Percentiles rank a stretch among this genome's conserved stretches.
Conservation (phyloP, 139 green algal genomes). For the Micractinium sp. region DNA sequence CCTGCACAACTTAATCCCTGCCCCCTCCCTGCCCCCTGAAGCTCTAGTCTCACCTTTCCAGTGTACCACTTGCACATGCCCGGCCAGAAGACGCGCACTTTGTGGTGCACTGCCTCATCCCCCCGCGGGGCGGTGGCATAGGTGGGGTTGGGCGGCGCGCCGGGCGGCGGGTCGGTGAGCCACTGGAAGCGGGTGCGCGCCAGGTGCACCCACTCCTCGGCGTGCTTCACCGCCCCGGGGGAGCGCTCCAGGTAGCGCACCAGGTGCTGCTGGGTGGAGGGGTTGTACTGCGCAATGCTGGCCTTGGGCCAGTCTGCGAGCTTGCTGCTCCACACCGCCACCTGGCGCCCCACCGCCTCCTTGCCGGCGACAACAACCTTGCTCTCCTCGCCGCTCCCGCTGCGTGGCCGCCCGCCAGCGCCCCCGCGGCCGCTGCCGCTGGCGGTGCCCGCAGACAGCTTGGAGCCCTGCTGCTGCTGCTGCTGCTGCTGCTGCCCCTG, state of each 20-base stretch:
- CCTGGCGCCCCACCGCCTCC: constrained; percentile 53
- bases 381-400: background rate
- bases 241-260: constrained; percentile 44
- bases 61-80: constrained; percentile 69
- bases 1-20: too few species aligned
- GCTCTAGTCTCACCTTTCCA: constrained; percentile 44
- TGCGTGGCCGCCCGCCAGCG: background rate
- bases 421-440: constrained; percentile 1
- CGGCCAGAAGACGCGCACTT: constrained; percentile 65
- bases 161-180: constrained; percentile 24
- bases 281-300: constrained; percentile 23
- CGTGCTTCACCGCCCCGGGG: constrained; percentile 28
- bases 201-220: constrained; percentile 62
- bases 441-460: constrained; percentile 19
- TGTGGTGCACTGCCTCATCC: constrained; percentile 47
- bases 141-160: constrained; percentile 57
- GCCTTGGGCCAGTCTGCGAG: constrained; percentile 50
- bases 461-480: constrained; percentile 4
- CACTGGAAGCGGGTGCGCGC: constrained; percentile 61
- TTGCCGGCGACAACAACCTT: constrained; percentile 37
- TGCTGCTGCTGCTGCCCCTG: constrained; percentile 1
- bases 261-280: constrained; percentile 43
- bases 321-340: constrained; percentile 45
- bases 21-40: background rate
- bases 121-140: constrained; percentile 12